Percentiles rank a stretch among this genome's conserved stretches.
phyloP scores from a whole-genome alignment of 2,329 filamentous ascomycete species.

The Knufia petricola region DNA sequence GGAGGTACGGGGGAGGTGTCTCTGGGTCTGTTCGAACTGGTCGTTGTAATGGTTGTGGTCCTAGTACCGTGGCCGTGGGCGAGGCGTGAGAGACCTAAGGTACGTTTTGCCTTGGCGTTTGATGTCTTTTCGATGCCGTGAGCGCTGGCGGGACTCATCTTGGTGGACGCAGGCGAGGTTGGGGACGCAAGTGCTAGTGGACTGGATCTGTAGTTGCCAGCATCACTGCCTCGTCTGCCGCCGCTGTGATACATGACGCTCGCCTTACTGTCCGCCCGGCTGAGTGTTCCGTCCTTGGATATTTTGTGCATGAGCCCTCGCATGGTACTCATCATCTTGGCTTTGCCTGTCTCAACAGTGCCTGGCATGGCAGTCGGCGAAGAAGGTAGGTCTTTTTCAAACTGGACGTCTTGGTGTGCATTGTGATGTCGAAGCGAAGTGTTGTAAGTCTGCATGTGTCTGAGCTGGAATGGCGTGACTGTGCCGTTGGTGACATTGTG shows the following conservation, averaged over 20 bases:
- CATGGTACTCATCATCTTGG: conserved; percentile 22
- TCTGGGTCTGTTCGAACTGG: not conserved
- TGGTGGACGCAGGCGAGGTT: too few species aligned
- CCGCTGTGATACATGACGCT: too few species aligned
- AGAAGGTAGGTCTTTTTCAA: not conserved
- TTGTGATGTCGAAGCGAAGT: not conserved
- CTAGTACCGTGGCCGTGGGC: too few species aligned
- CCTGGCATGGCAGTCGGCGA: not conserved
- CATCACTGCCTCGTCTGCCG: too few species aligned
- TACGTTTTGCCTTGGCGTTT: conserved; percentile 12
- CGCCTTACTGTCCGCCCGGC: too few species aligned
- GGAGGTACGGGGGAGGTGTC: conserved; percentile 8
- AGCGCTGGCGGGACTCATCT: too few species aligned
- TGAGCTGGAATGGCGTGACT: not conserved
- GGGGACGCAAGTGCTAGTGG: too few species aligned
- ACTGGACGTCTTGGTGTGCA: not conserved
- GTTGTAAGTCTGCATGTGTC: not conserved
- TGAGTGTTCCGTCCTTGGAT: conserved; percentile 12
- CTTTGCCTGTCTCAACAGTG: conserved; percentile 16
- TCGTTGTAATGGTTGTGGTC: conserved; percentile 5
- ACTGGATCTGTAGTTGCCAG: too few species aligned
- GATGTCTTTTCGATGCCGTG: conserved; percentile 15
- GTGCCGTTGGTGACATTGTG: not conserved
- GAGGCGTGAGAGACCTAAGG: conserved; percentile 11
- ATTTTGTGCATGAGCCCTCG: conserved; percentile 23